phyloP scores from a whole-genome alignment of 2,329 filamentous ascomycete species.

The Penicillium sp. region DNA sequence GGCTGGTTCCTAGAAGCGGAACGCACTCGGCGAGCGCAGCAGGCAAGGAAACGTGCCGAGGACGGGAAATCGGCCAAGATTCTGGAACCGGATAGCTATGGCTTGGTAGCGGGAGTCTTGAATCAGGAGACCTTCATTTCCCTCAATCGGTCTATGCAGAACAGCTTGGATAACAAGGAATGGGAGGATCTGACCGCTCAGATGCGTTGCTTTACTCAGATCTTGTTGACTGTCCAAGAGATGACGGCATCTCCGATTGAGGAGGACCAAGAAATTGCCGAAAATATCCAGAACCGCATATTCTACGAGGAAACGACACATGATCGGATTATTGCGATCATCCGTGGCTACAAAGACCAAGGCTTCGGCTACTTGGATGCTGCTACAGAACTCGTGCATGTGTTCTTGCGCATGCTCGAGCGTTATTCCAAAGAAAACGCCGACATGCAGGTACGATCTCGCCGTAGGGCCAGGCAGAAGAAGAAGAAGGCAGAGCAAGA shows the following conservation, averaged over 20 bases:
- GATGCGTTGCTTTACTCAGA: constrained; percentile 93
- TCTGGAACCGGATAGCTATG: constrained; percentile 71
- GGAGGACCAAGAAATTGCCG: constrained; percentile 95
- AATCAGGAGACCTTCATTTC: constrained; percentile 95
- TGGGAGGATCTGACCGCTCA: constrained; percentile 84
- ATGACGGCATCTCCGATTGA: constrained; percentile 82
- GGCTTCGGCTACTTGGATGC: constrained; percentile 91
- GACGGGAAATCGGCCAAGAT: constrained; percentile 51
- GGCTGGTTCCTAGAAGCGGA: constrained; percentile 92
- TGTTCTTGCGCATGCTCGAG: constrained; percentile 89
- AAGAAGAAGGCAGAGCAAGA: constrained; percentile 49
- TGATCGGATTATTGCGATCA: constrained; percentile 76
- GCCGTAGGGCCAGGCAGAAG: constrained; percentile 69
- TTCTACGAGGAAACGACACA: constrained; percentile 97
- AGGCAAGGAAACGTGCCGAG: constrained; percentile 53
- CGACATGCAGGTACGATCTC: constrained; percentile 87
- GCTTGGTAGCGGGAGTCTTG: constrained; percentile 81
- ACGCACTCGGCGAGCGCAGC: constrained; percentile 64
- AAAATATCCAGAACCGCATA: constrained; percentile 94
- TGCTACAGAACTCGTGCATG: constrained; percentile 83
- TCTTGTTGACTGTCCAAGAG: constrained; percentile 85
- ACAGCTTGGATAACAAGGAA: constrained; percentile 74
- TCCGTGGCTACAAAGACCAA: constrained; percentile 87
- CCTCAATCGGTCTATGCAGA: constrained; percentile 78
- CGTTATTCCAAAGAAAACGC: constrained; percentile 92